Evolutionary conservation across 345 rosid species (phyloP), one percentile per base, ranked within the genome.

Genomic region (Populus ilicifolia): DNA sequence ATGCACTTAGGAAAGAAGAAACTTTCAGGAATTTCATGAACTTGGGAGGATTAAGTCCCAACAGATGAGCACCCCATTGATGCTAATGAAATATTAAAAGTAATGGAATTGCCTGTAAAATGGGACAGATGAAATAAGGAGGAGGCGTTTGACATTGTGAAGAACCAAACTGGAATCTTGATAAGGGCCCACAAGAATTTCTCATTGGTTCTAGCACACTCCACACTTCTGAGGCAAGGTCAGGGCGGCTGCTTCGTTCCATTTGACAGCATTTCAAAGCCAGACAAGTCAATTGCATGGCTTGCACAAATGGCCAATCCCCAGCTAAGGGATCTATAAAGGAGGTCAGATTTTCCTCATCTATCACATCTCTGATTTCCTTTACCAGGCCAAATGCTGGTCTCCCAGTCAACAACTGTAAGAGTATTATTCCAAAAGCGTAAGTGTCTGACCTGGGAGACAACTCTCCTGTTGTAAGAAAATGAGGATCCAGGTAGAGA

Each of bases 291-390:
- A 95, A 84, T 83, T 89, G 98, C 85, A 90, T 91, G 10, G 97
- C 98, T 85, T 87, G 90, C 77, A 90, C 88, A 88, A 88, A 89
- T 4, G 99, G 98, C 99, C 98, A 95, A 80, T 95, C 94, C 68
- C 99, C 99, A 17, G 99, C 96, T 75, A 91, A 83, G 75, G 94
- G 99, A 72, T 95, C 99, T 86, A 95, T 81, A 18, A 89, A 83
- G 73, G 64, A 63, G 77, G 82, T 88, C 81, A 95, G 78, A 9
- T 83, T 81, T 77, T 89, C 91, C 36, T 73, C 82, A 50, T 90
- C 92, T 12, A 93, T 61, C 9, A 94, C 97, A 73, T 81, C 79
- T 71, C 87, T 89, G 77, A 92, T 91, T 80, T 90, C 97, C 77
- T 88, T 92, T 68, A 79, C 68, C 78, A 94, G 87, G 59, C 96